A percentile compares a stretch with the other conserved stretches of the same genome.
Evolutionary conservation across 352 stramenopile species (phyloP).

Genomic region (Aphanomyces invadans): DNA sequence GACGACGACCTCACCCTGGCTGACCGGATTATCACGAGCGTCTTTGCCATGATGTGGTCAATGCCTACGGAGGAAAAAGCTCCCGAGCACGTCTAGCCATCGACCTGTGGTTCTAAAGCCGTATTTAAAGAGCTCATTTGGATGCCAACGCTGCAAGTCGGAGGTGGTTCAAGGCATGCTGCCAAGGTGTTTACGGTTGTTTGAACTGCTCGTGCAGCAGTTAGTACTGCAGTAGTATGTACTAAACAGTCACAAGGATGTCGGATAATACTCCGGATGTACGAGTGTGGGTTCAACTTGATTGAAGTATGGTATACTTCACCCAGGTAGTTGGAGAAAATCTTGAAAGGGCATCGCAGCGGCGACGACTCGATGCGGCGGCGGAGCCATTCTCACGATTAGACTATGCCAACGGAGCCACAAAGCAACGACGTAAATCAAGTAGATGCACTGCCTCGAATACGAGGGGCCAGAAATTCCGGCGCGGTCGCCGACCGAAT

Average conservation of each 20-base stretch:
- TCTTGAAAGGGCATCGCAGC: not conserved
- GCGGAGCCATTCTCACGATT: too few species aligned
- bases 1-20: conserved; percentile 33
- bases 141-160: too few species aligned
- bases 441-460: not conserved
- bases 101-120: too few species aligned
- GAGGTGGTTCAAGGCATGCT: too few species aligned
- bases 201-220: too few species aligned
- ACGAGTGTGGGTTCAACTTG: not conserved
- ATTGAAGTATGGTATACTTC: not conserved
- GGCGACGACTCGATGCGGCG: not conserved
- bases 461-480: not conserved
- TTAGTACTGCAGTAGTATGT: not conserved
- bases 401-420: not conserved
- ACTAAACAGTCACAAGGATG: not conserved
- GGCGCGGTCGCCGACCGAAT: conserved; percentile 2
- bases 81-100: not conserved
- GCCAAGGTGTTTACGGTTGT: too few species aligned
- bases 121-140: too few species aligned
- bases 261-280: not conserved
- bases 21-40: conserved; percentile 75
- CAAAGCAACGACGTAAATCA: conserved; percentile 4
- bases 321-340: not conserved
- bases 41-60: conserved; percentile 81
- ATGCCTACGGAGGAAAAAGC: conserved; percentile 25